These are phyloP conservation scores for Fusarium mundagurra DNA, from an alignment of 2,329 filamentous ascomycete genomes.

Conservation along the genomic window DNA sequence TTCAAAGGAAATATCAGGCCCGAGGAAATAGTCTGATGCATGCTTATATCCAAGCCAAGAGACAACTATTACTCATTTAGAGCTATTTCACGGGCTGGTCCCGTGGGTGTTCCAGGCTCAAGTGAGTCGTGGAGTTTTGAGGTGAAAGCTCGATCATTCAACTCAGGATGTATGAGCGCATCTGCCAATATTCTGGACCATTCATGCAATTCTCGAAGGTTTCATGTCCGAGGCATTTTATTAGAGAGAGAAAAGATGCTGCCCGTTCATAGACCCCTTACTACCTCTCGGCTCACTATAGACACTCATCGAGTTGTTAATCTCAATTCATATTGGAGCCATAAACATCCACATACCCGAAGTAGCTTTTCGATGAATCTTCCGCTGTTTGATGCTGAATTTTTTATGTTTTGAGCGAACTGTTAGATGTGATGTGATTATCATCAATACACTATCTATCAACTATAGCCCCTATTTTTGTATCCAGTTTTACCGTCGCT, in stretches of 20 bases:
- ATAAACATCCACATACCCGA: background rate
- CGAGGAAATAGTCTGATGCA: constrained; percentile 13
- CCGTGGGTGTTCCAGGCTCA: background rate
- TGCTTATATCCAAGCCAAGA: background rate
- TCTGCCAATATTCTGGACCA: background rate
- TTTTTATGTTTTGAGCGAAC: background rate
- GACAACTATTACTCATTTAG: background rate
- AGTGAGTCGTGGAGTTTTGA: background rate
- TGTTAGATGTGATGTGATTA: background rate
- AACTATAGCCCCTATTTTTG: background rate
- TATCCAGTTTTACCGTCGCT: background rate
- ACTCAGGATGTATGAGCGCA: background rate
- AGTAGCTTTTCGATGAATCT: background rate
- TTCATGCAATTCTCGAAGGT: background rate
- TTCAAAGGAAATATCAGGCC: constrained; percentile 3
- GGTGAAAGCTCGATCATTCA: background rate
- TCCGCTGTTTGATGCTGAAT: background rate
- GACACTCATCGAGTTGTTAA: background rate
- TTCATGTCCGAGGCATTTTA: too few species aligned
- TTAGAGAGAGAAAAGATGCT: background rate
- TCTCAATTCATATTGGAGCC: background rate
- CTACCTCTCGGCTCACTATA: background rate
- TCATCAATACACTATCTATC: background rate
- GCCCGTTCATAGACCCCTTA: background rate
- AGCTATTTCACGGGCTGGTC: too few species aligned